Conservation (phyloP, 805 yeast species). For the Yamadazyma kitorensis region DNA sequence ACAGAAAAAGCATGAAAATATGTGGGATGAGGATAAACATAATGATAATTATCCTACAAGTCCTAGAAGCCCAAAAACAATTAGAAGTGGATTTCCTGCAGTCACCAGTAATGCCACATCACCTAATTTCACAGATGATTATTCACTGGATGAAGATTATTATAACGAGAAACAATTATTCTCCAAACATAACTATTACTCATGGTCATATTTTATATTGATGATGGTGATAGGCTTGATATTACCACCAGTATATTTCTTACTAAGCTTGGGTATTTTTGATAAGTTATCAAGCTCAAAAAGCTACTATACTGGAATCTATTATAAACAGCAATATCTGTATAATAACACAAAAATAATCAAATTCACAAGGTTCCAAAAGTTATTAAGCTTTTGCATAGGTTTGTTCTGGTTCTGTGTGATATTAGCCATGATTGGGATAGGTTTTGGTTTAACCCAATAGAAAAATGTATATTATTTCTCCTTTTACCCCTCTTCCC, state of each 20-base stretch:
- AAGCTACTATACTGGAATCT: constrained; percentile 11
- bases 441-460: constrained; percentile 30
- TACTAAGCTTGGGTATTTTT: constrained; percentile 33
- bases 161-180: not conserved
- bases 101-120: not conserved
- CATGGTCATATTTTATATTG: constrained; percentile 18
- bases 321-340: constrained; percentile 13
- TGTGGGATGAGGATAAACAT: constrained; percentile 9
- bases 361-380: constrained; percentile 25
- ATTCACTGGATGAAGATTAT: not conserved
- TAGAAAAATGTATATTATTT: not conserved
- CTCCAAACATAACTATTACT: constrained; percentile 5
- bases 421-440: constrained; percentile 38
- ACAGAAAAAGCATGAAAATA: constrained; percentile 16
- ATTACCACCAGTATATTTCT: constrained; percentile 38
- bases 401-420: constrained; percentile 34
- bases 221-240: constrained; percentile 33
- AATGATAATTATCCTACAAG: not conserved
- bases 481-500: no score
- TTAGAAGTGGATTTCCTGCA: not conserved
- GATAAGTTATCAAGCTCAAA: constrained; percentile 20
- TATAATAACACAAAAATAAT: constrained; percentile 6
- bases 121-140: constrained; percentile 1
- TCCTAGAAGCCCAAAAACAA: not conserved
- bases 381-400: constrained; percentile 24